These are phyloP conservation scores for Dactylis glomerata DNA, from an alignment of 176 grass and related monocot species.

Conservation along the genomic window DNA sequence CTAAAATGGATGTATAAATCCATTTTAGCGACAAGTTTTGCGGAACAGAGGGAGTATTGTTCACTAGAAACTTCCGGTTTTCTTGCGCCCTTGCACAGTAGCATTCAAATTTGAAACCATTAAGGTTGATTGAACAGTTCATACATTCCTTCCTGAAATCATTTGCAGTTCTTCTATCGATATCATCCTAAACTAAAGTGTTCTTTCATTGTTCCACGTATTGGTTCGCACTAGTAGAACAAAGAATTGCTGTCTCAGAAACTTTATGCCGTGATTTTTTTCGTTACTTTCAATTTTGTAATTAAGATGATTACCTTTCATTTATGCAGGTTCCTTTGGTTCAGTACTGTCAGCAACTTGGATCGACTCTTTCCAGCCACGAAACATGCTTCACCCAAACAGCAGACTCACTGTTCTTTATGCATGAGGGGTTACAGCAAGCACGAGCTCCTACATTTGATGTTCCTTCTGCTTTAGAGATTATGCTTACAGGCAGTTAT, in stretches of 20 bases:
- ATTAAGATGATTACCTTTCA: slow-evolving; percentile 7
- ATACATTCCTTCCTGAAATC: neutral
- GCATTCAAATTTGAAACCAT: neutral
- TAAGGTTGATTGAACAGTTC: neutral
- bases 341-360: slow-evolving; percentile 93
- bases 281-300: neutral
- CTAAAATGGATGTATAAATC: too few relatives aligned
- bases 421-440: slow-evolving; percentile 77
- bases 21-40: too few relatives aligned
- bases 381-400: slow-evolving; percentile 97
- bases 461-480: slow-evolving; percentile 90
- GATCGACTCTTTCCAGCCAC: slow-evolving; percentile 77
- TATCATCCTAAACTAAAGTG: slow-evolving; percentile 14
- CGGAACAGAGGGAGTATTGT: too few relatives aligned
- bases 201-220: slow-evolving; percentile 11
- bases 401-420: slow-evolving; percentile 83
- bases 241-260: neutral
- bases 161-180: neutral
- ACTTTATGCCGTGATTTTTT: neutral
- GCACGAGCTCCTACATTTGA: slow-evolving; percentile 89
- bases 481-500: slow-evolving; percentile 81
- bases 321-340: slow-evolving; percentile 81
- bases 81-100: neutral
- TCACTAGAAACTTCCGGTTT: neutral
- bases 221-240: slow-evolving; percentile 21